These are phyloP conservation scores for Urochloa ruziziensis DNA, from an alignment of 176 grass and related monocot species.

Conservation along the genomic window DNA sequence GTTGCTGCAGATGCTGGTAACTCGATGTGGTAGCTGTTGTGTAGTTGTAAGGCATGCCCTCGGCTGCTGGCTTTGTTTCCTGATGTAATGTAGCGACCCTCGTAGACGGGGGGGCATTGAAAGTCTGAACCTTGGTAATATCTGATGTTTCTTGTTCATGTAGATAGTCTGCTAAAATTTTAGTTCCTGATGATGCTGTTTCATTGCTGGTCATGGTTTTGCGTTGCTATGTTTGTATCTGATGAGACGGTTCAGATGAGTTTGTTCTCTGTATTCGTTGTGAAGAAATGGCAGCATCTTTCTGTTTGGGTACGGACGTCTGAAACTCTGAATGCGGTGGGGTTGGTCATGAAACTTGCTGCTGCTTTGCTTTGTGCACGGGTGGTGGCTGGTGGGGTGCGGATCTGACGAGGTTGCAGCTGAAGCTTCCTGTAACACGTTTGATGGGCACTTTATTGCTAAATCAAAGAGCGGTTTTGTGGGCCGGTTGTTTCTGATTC, in stretches of 20 bases:
- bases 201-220: neutral
- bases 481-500: neutral
- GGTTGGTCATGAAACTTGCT: neutral
- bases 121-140: slow-evolving; percentile 28
- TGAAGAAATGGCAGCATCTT: neutral
- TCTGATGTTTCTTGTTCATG: neutral
- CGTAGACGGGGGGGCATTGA: neutral
- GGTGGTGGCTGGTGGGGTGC: neutral
- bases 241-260: neutral
- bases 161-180: neutral
- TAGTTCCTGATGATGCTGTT: neutral
- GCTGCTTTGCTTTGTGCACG: neutral
- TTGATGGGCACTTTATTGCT: neutral
- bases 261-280: neutral
- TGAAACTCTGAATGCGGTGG: neutral
- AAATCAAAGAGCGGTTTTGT: neutral
- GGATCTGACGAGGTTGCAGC: neutral
- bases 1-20: slow-evolving; percentile 3
- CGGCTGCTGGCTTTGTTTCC: neutral
- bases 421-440: neutral
- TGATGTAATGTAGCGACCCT: slow-evolving; percentile 19
- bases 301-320: neutral
- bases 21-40: slow-evolving; percentile 26
- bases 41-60: slow-evolving; percentile 26
- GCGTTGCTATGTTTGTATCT: neutral